Base-by-base conservation (phyloP, 2,329 filamentous ascomycete genomes). In the Fusarium tanahbumbuense region DNA sequence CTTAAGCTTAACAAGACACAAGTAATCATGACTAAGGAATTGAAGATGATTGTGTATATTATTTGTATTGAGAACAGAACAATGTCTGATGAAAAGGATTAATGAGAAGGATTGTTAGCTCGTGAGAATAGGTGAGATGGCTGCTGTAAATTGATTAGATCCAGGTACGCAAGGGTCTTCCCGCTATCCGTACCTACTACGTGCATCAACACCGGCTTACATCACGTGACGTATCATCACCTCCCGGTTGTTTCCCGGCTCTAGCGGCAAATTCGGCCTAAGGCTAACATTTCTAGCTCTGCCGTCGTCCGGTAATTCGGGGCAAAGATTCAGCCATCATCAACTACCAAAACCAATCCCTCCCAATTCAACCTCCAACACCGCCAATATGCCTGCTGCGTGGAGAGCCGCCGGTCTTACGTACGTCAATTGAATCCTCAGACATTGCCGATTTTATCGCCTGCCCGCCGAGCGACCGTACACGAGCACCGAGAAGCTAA, bases 401-500 rank as follows among this genome's bases (percentile, higher is more conserved):
- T 99, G 95, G 96, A 98, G 98, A 92, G 90, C 94, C 81, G 93
- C 96, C 83, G 96, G 96, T 85, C 88, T 98, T 82, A 97, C 91
- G 94, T 97, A 92, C 83, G 93, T 88, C 75, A 76, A 81, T 78
- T 78, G 73, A 76, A 41, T 54, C 65, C 64, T 50, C 34, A 54
- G 46, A 32, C 46, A 55, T 34, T 56, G 12, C 53, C 65, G 48
- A 65, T 45, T 50, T 61, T 44, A 30, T 25, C 20, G 16, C 37
- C 40, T 23, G 13, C 34, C 41, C 56, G 27, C 54, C 49, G 52
- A 60, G 47, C 69, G 68, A 72, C 47, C 55, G 58, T 58, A 50
- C 46, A 63, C 65, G 67, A 76, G 41, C 44, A 58, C 58, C 71
- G 56, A 72, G 64, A 74, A 75, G 75, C 83, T 83, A 79, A 83